Evolutionary conservation across 2,329 filamentous ascomycete species (phyloP), one percentile per base, ranked within the genome.

Genomic region (Colletotrichum sp.): DNA sequence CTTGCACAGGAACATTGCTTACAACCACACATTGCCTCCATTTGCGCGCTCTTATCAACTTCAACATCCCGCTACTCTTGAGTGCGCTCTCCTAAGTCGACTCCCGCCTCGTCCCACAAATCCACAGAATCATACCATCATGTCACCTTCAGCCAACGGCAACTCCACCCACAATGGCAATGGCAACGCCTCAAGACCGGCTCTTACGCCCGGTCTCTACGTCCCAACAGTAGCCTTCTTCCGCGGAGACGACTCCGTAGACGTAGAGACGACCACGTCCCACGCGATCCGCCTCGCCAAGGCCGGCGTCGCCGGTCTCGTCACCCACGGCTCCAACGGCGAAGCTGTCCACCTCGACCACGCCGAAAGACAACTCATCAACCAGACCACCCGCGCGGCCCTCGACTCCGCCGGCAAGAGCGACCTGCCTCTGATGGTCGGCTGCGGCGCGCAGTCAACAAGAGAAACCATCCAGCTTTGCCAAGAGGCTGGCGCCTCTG

Each of bases 321-420:
- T 94, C 28, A 92, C 91, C 9, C 93, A 94, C 82, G 93, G 93
- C 60, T 94, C 92, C 79, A 95, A 95, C 81, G 94, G 93, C 79
- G 94, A 95, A 84, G 93, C 93, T 32, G 73, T 75, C n/a, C 73
- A 75, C 48, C 81, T 91, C 52, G 91, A 90, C 18, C 89, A 89
- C 21, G 88, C 90, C 77, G 91, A 93, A 82, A 87, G 91, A 70
- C 84, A 84, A 64, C 85, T 86, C 60, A 87, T 93, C 21, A 87
- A 94, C 32, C 81, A 84, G 26, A 85, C 89, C 9, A 92, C 92
- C 65, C 85, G 91, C 32, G 76, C 81, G 26, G 88, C 89, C 18
- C 87, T 90, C 13, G 70, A 73, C 15, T 68, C 70, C 24, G 73
- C 28, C 21, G 89, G 88, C 1, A 43, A 26, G 21, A 85, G 87